These are phyloP conservation scores for Candida andamanensis DNA, from an alignment of 805 yeast species.

Conservation along the genomic window DNA sequence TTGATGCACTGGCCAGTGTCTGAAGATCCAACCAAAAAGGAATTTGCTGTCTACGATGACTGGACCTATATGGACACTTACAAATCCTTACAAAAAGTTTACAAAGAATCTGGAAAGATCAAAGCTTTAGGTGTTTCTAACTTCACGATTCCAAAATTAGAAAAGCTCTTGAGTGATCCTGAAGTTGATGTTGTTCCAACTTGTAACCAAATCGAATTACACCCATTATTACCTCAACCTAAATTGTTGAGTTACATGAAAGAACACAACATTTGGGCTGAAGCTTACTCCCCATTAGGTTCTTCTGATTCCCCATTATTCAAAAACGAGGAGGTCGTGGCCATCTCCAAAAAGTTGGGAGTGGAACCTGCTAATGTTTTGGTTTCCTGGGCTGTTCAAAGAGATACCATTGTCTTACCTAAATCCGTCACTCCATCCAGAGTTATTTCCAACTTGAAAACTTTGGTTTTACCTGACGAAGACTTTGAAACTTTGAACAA, in stretches of 20 bases:
- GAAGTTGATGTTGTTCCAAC: conserved; percentile 26
- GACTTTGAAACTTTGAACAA: conserved; percentile 31
- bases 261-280: conserved; percentile 53
- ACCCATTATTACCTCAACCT: conserved; percentile 33
- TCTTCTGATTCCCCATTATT: conserved; percentile 32
- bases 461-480: conserved; percentile 29
- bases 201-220: conserved; percentile 32
- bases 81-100: conserved; percentile 52
- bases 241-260: conserved; percentile 47
- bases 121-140: conserved; percentile 36
- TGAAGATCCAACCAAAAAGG: conserved; percentile 18
- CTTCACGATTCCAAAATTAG: conserved; percentile 25
- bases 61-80: conserved; percentile 32
- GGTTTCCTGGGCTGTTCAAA: conserved; percentile 36
- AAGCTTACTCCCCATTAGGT: conserved; percentile 76
- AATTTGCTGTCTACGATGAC: conserved; percentile 14
- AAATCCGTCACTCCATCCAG: conserved; percentile 34
- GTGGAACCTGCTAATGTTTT: conserved; percentile 32
- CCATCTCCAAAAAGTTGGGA: conserved; percentile 26
- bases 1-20: conserved; percentile 77
- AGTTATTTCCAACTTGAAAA: conserved; percentile 33
- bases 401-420: conserved; percentile 36
- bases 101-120: conserved; percentile 27
- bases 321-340: conserved; percentile 22
- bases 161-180: conserved; percentile 19